phyloP scores from a whole-genome alignment of 768 basidiomycete species.

The Podaxis sp. region DNA sequence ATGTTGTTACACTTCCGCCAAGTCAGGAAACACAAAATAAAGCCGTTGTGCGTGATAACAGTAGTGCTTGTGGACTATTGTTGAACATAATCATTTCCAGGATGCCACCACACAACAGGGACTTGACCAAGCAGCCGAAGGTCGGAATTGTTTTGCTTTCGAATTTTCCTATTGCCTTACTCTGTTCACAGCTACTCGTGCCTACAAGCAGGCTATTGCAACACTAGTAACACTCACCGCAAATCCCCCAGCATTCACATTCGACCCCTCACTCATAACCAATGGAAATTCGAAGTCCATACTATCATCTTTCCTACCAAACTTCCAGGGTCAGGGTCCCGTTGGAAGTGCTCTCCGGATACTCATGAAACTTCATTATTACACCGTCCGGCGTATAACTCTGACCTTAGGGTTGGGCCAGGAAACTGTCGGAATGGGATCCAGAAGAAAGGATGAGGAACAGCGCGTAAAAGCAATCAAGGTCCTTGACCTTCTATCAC shows the following conservation, averaged over 20 bases:
- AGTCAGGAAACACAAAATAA: conserved; percentile 2
- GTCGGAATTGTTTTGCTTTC: conserved; percentile 26
- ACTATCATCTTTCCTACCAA: conserved; percentile 66
- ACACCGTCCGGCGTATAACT: conserved; percentile 39
- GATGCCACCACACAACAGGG: conserved; percentile 27
- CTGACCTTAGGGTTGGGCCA: conserved; percentile 38
- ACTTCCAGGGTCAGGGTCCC: conserved; percentile 74
- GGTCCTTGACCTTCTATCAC: conserved; percentile 75
- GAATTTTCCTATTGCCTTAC: conserved; percentile 6
- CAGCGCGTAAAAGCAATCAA: conserved; percentile 71
- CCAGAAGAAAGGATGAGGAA: conserved; percentile 65
- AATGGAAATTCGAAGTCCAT: conserved; percentile 47
- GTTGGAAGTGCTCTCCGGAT: conserved; percentile 70
- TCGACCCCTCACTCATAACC: conserved; percentile 49
- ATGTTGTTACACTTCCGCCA: background rate
- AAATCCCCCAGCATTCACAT: conserved; percentile 52
- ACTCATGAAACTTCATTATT: conserved; percentile 60
- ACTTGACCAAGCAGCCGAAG: conserved; percentile 50
- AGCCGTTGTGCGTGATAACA: background rate
- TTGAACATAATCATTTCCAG: background rate
- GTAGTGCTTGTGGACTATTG: background rate
- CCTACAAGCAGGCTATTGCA: conserved; percentile 72
- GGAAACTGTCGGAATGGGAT: conserved; percentile 36
- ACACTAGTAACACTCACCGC: conserved; percentile 68
- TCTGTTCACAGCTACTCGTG: conserved; percentile 52